A percentile compares a stretch with the other conserved stretches of the same genome.
These are phyloP conservation scores for Entoloma clypeatum DNA, from an alignment of 1,284 basidiomycete species.

Conservation along the genomic window DNA sequence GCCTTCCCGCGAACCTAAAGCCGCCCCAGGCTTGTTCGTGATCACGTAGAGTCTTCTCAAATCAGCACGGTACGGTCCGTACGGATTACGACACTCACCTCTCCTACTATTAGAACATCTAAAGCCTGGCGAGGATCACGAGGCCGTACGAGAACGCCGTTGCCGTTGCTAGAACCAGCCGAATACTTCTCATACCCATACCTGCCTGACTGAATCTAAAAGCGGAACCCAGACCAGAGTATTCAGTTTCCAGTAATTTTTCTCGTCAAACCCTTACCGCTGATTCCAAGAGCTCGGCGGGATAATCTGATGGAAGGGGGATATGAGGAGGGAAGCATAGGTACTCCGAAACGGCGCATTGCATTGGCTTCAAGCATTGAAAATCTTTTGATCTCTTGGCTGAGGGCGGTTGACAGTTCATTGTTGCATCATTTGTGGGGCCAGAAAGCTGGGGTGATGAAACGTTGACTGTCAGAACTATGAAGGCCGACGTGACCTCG, in stretches of 20 bases:
- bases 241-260: background rate
- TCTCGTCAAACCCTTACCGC: conserved; percentile 12
- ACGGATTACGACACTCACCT: conserved; percentile 27
- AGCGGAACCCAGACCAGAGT: background rate
- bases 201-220: conserved; percentile 19
- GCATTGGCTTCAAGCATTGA: conserved; percentile 38
- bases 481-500: background rate
- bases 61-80: conserved; percentile 5
- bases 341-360: conserved; percentile 39
- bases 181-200: conserved; percentile 27
- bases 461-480: conserved; percentile 10
- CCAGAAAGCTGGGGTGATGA: conserved; percentile 11
- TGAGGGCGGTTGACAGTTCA: conserved; percentile 11
- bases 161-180: conserved; percentile 9
- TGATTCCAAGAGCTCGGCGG: conserved; percentile 17
- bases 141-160: conserved; percentile 5
- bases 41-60: conserved; percentile 37
- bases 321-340: conserved; percentile 28
- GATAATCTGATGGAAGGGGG: conserved; percentile 19
- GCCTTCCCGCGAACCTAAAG: conserved; percentile 39
- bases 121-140: conserved; percentile 21
- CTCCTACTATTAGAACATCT: conserved; percentile 36
- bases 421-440: conserved; percentile 14
- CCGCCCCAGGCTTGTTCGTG: conserved; percentile 48
- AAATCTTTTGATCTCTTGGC: conserved; percentile 30